Percentiles rank a stretch among this genome's conserved stretches.
Evolutionary conservation across 164 flowering plant species (phyloP).

Genomic region (Magnolia officinalis): DNA sequence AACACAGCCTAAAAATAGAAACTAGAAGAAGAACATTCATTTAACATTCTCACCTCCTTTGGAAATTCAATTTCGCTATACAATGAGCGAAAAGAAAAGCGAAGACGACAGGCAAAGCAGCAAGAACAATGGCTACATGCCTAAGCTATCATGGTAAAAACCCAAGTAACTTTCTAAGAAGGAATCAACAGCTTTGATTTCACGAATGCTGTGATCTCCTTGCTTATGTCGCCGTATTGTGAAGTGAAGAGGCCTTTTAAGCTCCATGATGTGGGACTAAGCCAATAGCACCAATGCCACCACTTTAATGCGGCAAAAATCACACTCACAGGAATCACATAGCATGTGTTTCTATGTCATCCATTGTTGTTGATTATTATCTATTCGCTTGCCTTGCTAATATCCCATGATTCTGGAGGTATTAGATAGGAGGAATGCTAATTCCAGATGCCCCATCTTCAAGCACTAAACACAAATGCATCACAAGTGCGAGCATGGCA

Average conservation of each 20-base stretch:
- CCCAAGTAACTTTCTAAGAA: slow-evolving; percentile 32
- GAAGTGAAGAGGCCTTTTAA: slow-evolving; percentile 41
- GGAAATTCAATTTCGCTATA: slow-evolving; percentile 37
- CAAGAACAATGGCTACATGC: slow-evolving; percentile 20
- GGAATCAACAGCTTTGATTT: slow-evolving; percentile 17
- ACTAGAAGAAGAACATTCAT: too few relatives aligned
- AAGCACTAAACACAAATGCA: too few relatives aligned
- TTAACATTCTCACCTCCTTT: slow-evolving; percentile 24
- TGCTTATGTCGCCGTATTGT: slow-evolving; percentile 48
- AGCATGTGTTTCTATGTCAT: too few relatives aligned
- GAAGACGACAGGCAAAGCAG: slow-evolving; percentile 20
- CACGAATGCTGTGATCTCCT: slow-evolving; percentile 21
- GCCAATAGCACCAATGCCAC: slow-evolving; percentile 55
- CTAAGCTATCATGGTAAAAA: slow-evolving; percentile 22
- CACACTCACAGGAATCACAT: too few relatives aligned
- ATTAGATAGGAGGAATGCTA: too few relatives aligned
- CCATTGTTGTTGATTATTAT: too few relatives aligned
- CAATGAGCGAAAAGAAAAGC: slow-evolving; percentile 35
- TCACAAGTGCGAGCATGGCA: too few relatives aligned
- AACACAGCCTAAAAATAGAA: too few relatives aligned
- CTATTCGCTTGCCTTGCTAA: too few relatives aligned
- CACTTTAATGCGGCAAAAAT: too few relatives aligned
- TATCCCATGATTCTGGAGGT: too few relatives aligned
- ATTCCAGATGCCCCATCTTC: too few relatives aligned
- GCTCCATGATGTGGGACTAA: slow-evolving; percentile 48